Evolutionary conservation across 345 rosid species (phyloP), one percentile per base, ranked within the genome.

Genomic region (Fremontodendron californicum): DNA sequence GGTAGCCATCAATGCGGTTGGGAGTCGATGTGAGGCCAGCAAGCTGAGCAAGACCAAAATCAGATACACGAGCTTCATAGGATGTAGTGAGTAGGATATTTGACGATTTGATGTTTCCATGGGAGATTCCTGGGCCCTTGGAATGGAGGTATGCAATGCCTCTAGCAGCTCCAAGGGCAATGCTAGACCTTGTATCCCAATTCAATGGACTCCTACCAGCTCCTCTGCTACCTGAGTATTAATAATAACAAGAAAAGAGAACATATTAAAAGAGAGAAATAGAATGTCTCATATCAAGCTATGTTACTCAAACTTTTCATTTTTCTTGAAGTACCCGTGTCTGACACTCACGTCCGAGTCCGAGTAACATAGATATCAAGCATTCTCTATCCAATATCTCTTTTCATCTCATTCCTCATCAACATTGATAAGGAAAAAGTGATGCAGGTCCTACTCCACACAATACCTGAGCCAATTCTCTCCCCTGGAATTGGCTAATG

Each of bases 111-210:
- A 61, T 61, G 39, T 31, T 61, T 61, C 65, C 65, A 29, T 61
- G 65, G 9, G 65, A 61, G 37, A 61, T 61, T 61, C 2, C 37
- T 16, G 65, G n/a, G 37, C 65, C 65, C 39, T 29, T 29, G 21
- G 65, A 61, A 29, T 61, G 65, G 3, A 61, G 65, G 65, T 61
- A 88, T 12, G 90, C 84, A 43, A 96, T 88, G 0, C 92, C 98
- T 58, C 85, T 90, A 0, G 96, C 92, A 0, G 94, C 91, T 79
- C 94, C 97, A 74, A 92, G 85, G 10, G 97, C 98, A 68, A 93
- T 86, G 45, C 81, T 31, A 6, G 88, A 87, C 77, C 99, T 86
- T 31, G 91, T 85, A 61, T 92, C 93, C 99, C 99, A 96, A 31
- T 85, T 89, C 77, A 96, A 55, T 49, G 98, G 93, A 72, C 93